Percentiles rank a stretch among this genome's conserved stretches.
Conservation (phyloP, 345 rosid genomes). For the Lepidium didymum region DNA sequence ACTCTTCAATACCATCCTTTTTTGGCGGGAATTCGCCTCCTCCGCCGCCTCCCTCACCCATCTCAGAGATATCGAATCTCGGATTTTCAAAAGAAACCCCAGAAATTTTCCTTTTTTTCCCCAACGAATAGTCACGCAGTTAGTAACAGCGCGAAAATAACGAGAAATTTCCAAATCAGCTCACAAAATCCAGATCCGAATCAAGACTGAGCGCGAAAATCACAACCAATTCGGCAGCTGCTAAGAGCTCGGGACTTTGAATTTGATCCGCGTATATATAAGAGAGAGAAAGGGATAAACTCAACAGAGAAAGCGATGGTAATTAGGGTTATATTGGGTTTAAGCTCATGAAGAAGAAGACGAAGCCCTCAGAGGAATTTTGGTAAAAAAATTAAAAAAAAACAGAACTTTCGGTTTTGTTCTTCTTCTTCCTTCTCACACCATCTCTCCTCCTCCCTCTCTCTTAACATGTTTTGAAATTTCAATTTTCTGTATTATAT, state of each 20-base stretch:
- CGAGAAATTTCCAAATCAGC: constrained; percentile 29
- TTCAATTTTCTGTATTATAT: constrained; percentile 53
- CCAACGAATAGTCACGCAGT: neutral
- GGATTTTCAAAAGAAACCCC: neutral
- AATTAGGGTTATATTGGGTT: constrained; percentile 26
- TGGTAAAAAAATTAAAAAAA: neutral
- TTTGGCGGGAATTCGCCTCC: constrained; percentile 69
- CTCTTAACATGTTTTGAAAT: constrained; percentile 82
- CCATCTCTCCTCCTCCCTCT: constrained; percentile 78
- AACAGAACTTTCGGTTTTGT: constrained; percentile 26
- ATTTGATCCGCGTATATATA: constrained; percentile 24
- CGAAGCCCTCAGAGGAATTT: constrained; percentile 10
- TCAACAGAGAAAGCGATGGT: neutral
- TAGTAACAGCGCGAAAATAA: constrained; percentile 11
- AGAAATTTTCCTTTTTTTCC: constrained; percentile 13
- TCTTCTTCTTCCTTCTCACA: constrained; percentile 27
- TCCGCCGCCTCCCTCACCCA: constrained; percentile 57
- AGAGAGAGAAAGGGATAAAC: constrained; percentile 13
- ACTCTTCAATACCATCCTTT: constrained; percentile 41
- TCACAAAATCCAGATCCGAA: constrained; percentile 42
- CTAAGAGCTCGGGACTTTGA: constrained; percentile 37
- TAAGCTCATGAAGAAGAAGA: constrained; percentile 18
- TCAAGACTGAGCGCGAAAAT: constrained; percentile 18
- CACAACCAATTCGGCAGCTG: constrained; percentile 18
- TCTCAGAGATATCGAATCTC: constrained; percentile 32